Percentiles rank a stretch among this genome's conserved stretches.
phyloP scores from a whole-genome alignment of 225 moss, liverwort and hornwort genomes.

The Pleurozium schreberi region DNA sequence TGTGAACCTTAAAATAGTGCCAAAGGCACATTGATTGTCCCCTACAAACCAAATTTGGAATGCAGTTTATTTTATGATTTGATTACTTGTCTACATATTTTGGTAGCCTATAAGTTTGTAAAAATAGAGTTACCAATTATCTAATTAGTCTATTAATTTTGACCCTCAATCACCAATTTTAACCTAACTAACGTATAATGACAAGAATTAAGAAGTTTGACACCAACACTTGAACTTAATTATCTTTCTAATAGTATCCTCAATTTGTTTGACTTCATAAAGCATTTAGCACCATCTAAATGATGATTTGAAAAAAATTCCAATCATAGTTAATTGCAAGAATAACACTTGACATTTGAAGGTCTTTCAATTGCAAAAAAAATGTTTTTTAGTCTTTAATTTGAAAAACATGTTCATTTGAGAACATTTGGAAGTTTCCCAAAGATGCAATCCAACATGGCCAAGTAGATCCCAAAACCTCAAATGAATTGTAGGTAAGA shows the following conservation, averaged over 20 bases:
- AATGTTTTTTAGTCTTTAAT: not conserved
- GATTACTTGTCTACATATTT: not conserved
- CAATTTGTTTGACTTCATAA: not conserved
- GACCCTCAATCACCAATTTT: not conserved
- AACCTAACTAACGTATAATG: not conserved
- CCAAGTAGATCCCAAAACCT: too few relatives aligned
- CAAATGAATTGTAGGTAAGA: too few relatives aligned
- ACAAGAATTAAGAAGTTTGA: not conserved
- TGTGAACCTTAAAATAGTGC: not conserved
- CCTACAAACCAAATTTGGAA: not conserved
- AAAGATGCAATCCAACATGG: too few relatives aligned
- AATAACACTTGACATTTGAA: not conserved
- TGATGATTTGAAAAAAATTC: not conserved
- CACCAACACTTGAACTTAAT: not conserved
- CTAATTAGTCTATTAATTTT: not conserved
- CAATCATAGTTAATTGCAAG: not conserved
- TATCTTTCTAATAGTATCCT: not conserved
- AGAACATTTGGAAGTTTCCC: too few relatives aligned
- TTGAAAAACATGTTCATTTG: too few relatives aligned
- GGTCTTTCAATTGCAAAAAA: not conserved
- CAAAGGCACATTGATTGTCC: not conserved
- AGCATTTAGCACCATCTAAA: not conserved
- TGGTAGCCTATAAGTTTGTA: accelerated
- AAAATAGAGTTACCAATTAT: not conserved
- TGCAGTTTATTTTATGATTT: not conserved